phyloP scores from a whole-genome alignment of 116 monocot genomes.

The Trichopus zeylanicus region DNA sequence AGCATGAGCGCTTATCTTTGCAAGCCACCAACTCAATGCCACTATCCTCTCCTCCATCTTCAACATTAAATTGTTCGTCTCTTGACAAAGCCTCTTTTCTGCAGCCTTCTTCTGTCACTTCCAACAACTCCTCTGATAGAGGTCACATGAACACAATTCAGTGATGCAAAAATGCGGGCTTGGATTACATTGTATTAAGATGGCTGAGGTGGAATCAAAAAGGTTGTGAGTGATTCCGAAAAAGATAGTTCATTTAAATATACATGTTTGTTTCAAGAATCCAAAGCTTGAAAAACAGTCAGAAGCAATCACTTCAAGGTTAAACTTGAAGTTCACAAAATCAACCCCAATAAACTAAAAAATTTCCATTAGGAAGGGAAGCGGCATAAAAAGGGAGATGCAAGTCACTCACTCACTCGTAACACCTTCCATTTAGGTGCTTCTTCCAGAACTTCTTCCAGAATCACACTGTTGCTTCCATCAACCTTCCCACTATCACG shows the following conservation, averaged over 20 bases:
- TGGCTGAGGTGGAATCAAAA: too few species aligned
- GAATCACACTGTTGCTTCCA: constrained; percentile 23
- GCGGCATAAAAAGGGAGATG: neutral
- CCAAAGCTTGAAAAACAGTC: too few species aligned
- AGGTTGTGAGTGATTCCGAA: too few species aligned
- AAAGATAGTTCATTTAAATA: too few species aligned
- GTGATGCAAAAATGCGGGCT: too few species aligned
- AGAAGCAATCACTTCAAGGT: too few species aligned
- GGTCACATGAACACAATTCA: too few species aligned
- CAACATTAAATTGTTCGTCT: constrained; percentile 16
- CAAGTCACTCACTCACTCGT: constrained; percentile 88
- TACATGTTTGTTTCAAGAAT: too few species aligned
- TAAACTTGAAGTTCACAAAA: too few species aligned
- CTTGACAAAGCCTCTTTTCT: constrained; percentile 20
- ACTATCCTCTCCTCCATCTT: constrained; percentile 27
- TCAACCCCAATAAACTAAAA: too few species aligned
- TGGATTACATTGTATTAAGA: too few species aligned
- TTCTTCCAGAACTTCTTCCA: constrained; percentile 91
- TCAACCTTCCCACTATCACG: constrained; percentile 8
- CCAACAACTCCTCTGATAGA: constrained; percentile 64
- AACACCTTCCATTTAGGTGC: constrained; percentile 98
- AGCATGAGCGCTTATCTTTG: constrained; percentile 92
- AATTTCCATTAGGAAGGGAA: too few species aligned
- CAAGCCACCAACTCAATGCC: constrained; percentile 78
- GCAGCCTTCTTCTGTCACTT: constrained; percentile 85